Base-by-base conservation (phyloP, 768 basidiomycete genomes). In the Xerocomellus amylosporus region DNA sequence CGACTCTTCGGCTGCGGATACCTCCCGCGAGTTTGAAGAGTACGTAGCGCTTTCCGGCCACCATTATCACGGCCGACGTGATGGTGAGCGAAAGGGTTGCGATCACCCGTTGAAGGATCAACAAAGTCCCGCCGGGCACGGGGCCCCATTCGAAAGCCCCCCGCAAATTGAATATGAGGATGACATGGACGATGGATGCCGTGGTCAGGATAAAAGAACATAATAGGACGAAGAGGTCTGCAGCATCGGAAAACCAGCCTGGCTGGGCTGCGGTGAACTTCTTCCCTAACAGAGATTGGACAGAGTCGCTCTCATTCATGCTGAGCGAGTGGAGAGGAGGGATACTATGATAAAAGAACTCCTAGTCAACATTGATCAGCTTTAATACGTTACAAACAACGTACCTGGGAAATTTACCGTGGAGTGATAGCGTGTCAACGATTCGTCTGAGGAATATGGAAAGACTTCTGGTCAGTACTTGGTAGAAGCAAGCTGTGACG, bases 41-140 rank as follows among this genome's bases (percentile, higher is more conserved):
- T 9, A 60, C 54, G 28, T 60, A 63, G 26, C 61, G 54, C n/a
- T 54, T 60, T 22, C 64, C 58, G 0, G 44, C 46, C 4, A 65
- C 46, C 48, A 62, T 46, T 15, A 58, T 43, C 44, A 62, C 20
- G 4, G 54, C 60, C 2, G 55, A 65, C 9, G 56, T 55, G 42
- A 65, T 30, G 13, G 53, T 26, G 2, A 48, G 14, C 2, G 60
- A 54, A 8, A 65, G 55, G 6, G 64, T 20, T 12, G 60, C 50
- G 34, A 58, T 40, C 12, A 10, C 19, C 30, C 55, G 46, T 13
- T 60, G 62, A 5, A 61, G 46, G 43, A 44, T 41, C 6, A 51
- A 55, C 19, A 55, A 9, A 24, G 24, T 8, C 2, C 17, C 13
- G 42, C 7, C 3, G 8, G 54, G 37, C 4, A 38, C 6, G 19